These are phyloP conservation scores for Pseudopithomyces maydicus DNA, from an alignment of 2,329 filamentous ascomycete genomes.

Conservation along the genomic window DNA sequence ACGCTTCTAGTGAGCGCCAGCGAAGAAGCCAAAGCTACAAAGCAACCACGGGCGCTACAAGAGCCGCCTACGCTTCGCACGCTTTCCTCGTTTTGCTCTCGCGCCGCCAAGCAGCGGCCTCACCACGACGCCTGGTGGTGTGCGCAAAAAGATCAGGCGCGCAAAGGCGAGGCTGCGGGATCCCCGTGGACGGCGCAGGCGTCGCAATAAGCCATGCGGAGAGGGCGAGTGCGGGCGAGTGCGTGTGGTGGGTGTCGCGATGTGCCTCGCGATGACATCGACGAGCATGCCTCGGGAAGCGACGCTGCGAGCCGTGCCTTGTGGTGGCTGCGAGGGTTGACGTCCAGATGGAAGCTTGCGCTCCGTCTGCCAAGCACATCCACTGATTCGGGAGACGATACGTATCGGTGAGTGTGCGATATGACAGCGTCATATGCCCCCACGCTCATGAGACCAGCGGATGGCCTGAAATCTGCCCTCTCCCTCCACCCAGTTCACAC, in stretches of 20 bases:
- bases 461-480: not conserved
- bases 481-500: not conserved
- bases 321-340: not conserved
- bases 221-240: not conserved
- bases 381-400: not conserved
- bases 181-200: not conserved
- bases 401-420: conserved; percentile 6
- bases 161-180: not conserved
- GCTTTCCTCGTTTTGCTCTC: not conserved
- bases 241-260: not conserved
- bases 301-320: conserved; percentile 2
- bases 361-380: not conserved
- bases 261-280: not conserved
- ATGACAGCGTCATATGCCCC: conserved; percentile 2
- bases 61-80: conserved; percentile 3
- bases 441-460: not conserved
- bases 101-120: not conserved
- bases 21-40: not conserved
- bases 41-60: conserved; percentile 4
- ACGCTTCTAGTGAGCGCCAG: conserved; percentile 35
- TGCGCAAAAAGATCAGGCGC: not conserved
- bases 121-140: not conserved
- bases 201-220: not conserved
- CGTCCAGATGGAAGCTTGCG: not conserved
- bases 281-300: not conserved